phyloP scores from a whole-genome alignment of 2,329 filamentous ascomycete species.

The Chrysoporthe cubensis region DNA sequence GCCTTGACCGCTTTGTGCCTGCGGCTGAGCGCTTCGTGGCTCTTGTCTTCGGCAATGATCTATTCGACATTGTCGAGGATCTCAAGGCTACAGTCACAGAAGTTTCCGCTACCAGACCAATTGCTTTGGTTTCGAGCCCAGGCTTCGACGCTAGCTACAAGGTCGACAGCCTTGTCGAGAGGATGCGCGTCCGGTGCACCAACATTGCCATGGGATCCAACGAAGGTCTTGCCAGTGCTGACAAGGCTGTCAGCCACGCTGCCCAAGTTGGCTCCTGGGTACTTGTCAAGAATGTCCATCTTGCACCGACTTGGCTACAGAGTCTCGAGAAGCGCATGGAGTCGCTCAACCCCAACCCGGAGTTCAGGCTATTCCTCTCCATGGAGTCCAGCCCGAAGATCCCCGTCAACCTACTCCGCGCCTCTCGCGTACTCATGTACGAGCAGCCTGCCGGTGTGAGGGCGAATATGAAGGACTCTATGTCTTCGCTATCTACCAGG shows the following conservation, averaged over 20 bases:
- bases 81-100: constrained; percentile 83
- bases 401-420: constrained; percentile 90
- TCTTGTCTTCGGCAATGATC: constrained; percentile 79
- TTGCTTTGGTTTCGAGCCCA: constrained; percentile 90
- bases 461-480: constrained; percentile 98
- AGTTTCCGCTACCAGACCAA: constrained; percentile 81
- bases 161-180: constrained; percentile 91
- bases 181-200: constrained; percentile 79
- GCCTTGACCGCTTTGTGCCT: constrained; percentile 93
- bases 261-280: constrained; percentile 95
- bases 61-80: constrained; percentile 85
- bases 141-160: constrained; percentile 99
- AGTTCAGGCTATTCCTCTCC: constrained; percentile 94
- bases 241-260: constrained; percentile 93
- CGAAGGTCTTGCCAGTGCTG: constrained; percentile 87
- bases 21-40: constrained; percentile 88
- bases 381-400: constrained; percentile 99
- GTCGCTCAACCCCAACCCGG: constrained; percentile 87
- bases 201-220: constrained; percentile 99
- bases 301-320: constrained; percentile 94
- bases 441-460: constrained; percentile 96
- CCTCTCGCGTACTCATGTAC: constrained; percentile 94
- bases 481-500: constrained; percentile 78
- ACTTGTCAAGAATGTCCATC: constrained; percentile 97
- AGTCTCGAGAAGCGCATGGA: constrained; percentile 97